Conservation (phyloP, 2,329 filamentous ascomycete species). For the Diaporthe sp. region DNA sequence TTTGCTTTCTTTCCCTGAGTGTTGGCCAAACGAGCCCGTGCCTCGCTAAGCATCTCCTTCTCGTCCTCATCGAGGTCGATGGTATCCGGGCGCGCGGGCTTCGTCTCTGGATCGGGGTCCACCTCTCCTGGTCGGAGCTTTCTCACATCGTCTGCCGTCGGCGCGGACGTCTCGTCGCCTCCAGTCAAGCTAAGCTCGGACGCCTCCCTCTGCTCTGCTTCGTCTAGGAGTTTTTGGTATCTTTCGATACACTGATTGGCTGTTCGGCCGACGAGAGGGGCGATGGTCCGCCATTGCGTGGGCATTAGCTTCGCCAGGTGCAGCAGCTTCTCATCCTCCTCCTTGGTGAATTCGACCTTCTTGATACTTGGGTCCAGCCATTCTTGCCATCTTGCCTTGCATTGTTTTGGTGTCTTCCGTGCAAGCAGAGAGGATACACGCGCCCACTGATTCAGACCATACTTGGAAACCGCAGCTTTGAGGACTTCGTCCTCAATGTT, state of each 20-base stretch:
- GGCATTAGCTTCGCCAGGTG: constrained; percentile 99
- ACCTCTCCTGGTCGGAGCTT: constrained; percentile 91
- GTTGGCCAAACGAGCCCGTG: constrained; percentile 94
- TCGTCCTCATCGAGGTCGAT: constrained; percentile 99
- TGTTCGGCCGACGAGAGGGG: constrained; percentile 94
- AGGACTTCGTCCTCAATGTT: constrained; percentile 95
- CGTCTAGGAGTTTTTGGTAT: constrained; percentile 95
- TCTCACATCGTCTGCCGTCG: constrained; percentile 92
- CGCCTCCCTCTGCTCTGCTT: constrained; percentile 90
- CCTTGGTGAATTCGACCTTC: constrained; percentile 99
- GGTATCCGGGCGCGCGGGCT: constrained; percentile 94
- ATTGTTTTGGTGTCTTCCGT: constrained; percentile 98
- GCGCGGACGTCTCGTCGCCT: constrained; percentile 87
- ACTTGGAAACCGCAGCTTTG: constrained; percentile 94
- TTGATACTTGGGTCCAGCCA: constrained; percentile 98
- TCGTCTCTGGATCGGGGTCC: constrained; percentile 97
- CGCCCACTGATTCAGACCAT: constrained; percentile 97
- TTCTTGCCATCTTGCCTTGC: constrained; percentile 98
- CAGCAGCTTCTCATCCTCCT: constrained; percentile 97
- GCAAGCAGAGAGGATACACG: constrained; percentile 96
- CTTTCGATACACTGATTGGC: constrained; percentile 97
- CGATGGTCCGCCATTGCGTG: constrained; percentile 98
- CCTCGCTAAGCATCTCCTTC: constrained; percentile 99
- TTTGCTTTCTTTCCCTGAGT: constrained; percentile 99
- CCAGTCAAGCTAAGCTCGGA: constrained; percentile 86